Evolutionary conservation across 495 filamentous ascomycete genomes (phyloP).

Genomic region (Aspergillus nanangensis): DNA sequence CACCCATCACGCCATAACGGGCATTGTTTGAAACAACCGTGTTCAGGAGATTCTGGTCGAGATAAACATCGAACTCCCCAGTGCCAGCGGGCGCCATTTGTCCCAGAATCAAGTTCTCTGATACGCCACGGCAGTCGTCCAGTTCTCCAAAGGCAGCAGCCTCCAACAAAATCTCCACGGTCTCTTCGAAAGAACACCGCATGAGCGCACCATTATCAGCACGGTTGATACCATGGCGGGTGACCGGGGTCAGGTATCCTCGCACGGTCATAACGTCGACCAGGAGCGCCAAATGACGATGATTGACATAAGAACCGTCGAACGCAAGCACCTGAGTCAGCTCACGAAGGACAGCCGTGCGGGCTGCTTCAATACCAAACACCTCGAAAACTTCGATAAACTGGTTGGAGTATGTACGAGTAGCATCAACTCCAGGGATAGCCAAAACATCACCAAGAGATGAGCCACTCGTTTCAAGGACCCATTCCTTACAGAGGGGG

Average conservation of each 20-base stretch:
- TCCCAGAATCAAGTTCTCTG: constrained; percentile 97
- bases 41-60: constrained; percentile 93
- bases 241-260: constrained; percentile 89
- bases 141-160: constrained; percentile 91
- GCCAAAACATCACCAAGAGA: constrained; percentile 75
- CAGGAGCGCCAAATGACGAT: constrained; percentile 92
- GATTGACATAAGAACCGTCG: constrained; percentile 98
- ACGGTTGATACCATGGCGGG: constrained; percentile 97
- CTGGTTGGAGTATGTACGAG: constrained; percentile 89
- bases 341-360: constrained; percentile 79
- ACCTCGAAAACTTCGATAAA: constrained; percentile 90
- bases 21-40: constrained; percentile 90
- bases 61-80: constrained; percentile 84
- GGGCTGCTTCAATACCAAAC: constrained; percentile 93
- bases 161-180: constrained; percentile 94
- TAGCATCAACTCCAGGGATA: constrained; percentile 84
- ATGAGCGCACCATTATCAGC: constrained; percentile 97
- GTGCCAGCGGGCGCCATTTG: constrained; percentile 96
- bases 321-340: constrained; percentile 88
- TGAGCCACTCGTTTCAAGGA: constrained; percentile 88
- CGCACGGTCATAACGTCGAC: constrained; percentile 98
- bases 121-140: constrained; percentile 95
- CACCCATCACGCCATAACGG: constrained; percentile 70
- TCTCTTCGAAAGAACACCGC: constrained; percentile 99
- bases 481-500: constrained; percentile 80